Evolutionary conservation across 306 rosid genomes (phyloP), one percentile per base, ranked within the genome.

Genomic region (Cicer arietinum): DNA sequence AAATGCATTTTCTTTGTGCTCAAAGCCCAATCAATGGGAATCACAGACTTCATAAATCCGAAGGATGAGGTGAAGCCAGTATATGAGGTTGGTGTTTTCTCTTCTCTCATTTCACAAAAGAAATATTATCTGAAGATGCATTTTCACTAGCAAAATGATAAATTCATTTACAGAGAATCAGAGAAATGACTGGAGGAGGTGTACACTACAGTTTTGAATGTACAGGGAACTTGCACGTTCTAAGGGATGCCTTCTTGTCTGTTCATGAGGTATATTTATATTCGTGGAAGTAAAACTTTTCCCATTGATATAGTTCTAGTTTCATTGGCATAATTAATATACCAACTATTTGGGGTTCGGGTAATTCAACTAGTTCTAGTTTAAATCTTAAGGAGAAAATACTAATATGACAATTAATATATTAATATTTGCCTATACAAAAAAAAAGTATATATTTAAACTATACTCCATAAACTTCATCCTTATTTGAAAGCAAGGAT

Each of bases 151-250:
- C 5, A 74, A 25, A 43, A 18, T 54, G 30, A 13, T 46, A 14
- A 75, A 12, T 79, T 80, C 66, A 46, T 76, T 16, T 64, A 61
- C 87, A 91, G 96, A 84, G 7, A 71, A 84, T 91, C 11, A 81
- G 80, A 54, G 88, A 91, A 67, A 82, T 87, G 53, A 79, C 85
- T 0, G 77, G 53, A 1, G 93, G 93, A 42, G 96, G 96, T 12
- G 93, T 87, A 48, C 74, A 91, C 78, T 85, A 76, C 48, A 87
- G 93, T 87, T 91, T 91, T 77, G 96, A 91, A 71, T 89, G 96
- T 75, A 63, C 83, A 5, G 96, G 96, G 43, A 84, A 85, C 57
- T 13, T 65, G 39, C 83, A 87, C 1, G 80, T 89, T 82, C 83
- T 91, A 20, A 79, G 93, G 25, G 86, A 87, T 66, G 89, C 93